Conservation (phyloP, 1,139 yeast species). For the Kodamaea derodonti region DNA sequence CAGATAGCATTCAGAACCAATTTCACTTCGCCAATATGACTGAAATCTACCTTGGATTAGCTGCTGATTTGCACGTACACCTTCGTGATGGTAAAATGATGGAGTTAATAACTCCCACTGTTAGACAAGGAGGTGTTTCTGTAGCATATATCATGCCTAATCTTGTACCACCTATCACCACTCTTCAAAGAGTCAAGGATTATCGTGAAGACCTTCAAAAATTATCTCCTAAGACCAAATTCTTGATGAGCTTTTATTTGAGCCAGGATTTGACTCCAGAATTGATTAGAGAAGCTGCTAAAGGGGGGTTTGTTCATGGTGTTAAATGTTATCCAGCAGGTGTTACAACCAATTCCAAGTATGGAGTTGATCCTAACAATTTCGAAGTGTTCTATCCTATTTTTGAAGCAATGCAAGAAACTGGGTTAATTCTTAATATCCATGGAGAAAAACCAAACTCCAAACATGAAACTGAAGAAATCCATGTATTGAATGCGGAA, state of each 20-base stretch:
- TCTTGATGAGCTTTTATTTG: slow-evolving; percentile 85
- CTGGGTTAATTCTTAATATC: slow-evolving; percentile 72
- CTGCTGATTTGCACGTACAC: slow-evolving; percentile 97
- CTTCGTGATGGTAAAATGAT: slow-evolving; percentile 92
- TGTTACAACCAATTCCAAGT: slow-evolving; percentile 89
- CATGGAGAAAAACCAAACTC: slow-evolving; percentile 92
- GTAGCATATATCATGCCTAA: slow-evolving; percentile 96
- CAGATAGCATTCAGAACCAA: too few relatives aligned
- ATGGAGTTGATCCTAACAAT: slow-evolving; percentile 93
- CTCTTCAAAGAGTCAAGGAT: slow-evolving; percentile 66
- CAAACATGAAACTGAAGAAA: slow-evolving; percentile 39
- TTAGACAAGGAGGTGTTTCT: slow-evolving; percentile 84
- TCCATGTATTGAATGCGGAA: slow-evolving; percentile 92
- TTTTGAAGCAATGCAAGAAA: slow-evolving; percentile 80
- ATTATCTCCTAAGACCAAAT: slow-evolving; percentile 81
- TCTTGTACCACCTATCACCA: slow-evolving; percentile 85
- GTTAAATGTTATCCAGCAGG: slow-evolving; percentile 98
- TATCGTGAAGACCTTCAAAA: slow-evolving; percentile 63
- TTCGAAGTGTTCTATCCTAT: slow-evolving; percentile 84
- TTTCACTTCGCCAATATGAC: slow-evolving; percentile 6
- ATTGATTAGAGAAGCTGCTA: slow-evolving; percentile 75
- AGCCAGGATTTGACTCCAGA: slow-evolving; percentile 80
- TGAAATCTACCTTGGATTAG: slow-evolving; percentile 64
- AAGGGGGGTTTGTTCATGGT: slow-evolving; percentile 66
- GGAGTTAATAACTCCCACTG: slow-evolving; percentile 86